These are phyloP conservation scores for Aphanomyces euteiches DNA, from an alignment of 352 stramenopile species.

Conservation along the genomic window DNA sequence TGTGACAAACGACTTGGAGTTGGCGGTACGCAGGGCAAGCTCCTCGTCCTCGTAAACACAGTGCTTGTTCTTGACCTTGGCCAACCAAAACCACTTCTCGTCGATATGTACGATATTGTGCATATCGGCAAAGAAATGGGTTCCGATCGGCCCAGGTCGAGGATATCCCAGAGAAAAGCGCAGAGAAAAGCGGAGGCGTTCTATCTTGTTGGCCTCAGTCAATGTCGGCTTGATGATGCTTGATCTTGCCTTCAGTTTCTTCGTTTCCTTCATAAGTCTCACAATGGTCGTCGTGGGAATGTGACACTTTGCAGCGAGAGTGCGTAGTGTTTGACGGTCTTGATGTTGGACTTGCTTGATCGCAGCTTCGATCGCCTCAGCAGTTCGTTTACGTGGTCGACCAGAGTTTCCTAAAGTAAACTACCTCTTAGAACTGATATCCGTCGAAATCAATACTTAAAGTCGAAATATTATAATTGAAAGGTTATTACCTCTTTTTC, in stretches of 20 bases:
- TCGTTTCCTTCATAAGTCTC: background rate
- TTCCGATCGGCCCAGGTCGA: background rate
- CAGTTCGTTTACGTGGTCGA: background rate
- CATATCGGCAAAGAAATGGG: background rate
- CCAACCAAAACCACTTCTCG: slow-evolving; percentile 17
- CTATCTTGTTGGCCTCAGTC: background rate
- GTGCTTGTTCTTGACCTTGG: background rate
- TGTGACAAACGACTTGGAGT: slow-evolving; percentile 13
- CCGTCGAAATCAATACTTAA: background rate
- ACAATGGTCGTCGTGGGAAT: background rate
- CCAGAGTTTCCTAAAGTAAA: background rate
- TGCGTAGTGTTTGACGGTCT: background rate
- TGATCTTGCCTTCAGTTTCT: background rate
- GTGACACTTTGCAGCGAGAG: background rate
- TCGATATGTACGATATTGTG: background rate
- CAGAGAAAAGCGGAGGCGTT: background rate
- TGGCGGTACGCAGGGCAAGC: background rate
- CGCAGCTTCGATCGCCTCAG: background rate
- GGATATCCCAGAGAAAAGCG: background rate
- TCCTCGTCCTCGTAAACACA: slow-evolving; percentile 7
- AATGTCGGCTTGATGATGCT: background rate
- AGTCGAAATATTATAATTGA: background rate
- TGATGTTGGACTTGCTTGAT: background rate
- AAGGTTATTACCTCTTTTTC: too few species aligned
- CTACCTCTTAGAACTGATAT: slow-evolving; percentile 1